Percentiles rank a stretch among this genome's conserved stretches.
phyloP scores from a whole-genome alignment of 2,329 filamentous ascomycete species.

The Fusarium globosum region DNA sequence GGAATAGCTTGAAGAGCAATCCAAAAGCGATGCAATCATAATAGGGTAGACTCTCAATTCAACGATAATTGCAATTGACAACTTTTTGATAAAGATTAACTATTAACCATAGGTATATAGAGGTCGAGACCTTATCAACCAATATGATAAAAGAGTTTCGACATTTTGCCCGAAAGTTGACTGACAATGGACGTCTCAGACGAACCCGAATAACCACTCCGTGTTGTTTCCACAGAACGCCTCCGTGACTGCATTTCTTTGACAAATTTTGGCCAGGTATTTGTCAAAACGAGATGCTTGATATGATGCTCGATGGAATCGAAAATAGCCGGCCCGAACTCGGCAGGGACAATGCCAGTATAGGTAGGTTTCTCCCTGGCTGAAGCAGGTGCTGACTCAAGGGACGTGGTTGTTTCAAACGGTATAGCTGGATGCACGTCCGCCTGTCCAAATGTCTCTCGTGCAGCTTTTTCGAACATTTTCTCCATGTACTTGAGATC shows the following conservation, averaged over 20 bases:
- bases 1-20: background rate
- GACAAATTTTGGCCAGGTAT: background rate
- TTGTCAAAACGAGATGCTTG: background rate
- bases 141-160: background rate
- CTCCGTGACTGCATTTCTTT: background rate
- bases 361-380: background rate
- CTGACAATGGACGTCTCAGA: background rate
- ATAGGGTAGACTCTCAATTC: background rate
- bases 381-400: background rate
- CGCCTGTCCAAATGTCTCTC: background rate
- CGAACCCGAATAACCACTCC: background rate
- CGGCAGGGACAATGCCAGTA: background rate
- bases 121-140: background rate
- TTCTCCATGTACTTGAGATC: background rate
- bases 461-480: background rate
- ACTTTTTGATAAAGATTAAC: background rate
- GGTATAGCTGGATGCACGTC: background rate
- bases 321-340: background rate
- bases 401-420: background rate
- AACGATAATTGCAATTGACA: background rate
- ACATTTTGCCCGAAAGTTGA: background rate
- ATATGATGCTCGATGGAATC: background rate
- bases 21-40: background rate
- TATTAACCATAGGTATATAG: background rate
- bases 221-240: background rate